Conservation (phyloP, 1,284 basidiomycete species). For the Cerioporus squamosus region DNA sequence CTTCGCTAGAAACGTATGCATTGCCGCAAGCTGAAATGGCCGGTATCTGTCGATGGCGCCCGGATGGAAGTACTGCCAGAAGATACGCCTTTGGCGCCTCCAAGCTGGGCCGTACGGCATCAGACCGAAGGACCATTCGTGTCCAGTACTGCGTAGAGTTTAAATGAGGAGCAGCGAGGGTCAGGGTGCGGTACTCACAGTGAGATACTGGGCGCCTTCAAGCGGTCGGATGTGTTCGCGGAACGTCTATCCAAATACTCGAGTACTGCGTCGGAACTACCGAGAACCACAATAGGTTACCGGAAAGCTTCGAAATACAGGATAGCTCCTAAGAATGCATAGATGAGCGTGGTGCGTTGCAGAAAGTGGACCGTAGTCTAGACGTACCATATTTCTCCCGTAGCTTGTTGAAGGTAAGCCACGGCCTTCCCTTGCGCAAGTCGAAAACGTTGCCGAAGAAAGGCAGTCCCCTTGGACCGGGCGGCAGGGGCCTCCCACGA, state of each 20-base stretch:
- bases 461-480: no score
- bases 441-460: no score
- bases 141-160: background rate
- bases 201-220: background rate
- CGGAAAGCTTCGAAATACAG: constrained; percentile 28
- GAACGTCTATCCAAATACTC: constrained; percentile 20
- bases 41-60: background rate
- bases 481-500: no score
- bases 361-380: no score
- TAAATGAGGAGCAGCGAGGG: background rate
- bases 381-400: no score
- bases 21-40: background rate
- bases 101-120: constrained; percentile 11
- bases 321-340: constrained; percentile 17
- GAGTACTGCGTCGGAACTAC: constrained; percentile 1
- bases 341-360: no score
- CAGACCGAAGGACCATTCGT: constrained; percentile 1
- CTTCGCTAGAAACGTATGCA: constrained; percentile 6
- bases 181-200: background rate
- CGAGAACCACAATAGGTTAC: constrained; percentile 25
- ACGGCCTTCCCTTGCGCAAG: no score
- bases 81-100: background rate
- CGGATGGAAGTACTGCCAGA: constrained; percentile 17
- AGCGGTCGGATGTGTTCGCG: constrained; percentile 16
- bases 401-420: no score